Conservation (phyloP, 805 yeast genomes). For the Saccharomyces paradoxus region DNA sequence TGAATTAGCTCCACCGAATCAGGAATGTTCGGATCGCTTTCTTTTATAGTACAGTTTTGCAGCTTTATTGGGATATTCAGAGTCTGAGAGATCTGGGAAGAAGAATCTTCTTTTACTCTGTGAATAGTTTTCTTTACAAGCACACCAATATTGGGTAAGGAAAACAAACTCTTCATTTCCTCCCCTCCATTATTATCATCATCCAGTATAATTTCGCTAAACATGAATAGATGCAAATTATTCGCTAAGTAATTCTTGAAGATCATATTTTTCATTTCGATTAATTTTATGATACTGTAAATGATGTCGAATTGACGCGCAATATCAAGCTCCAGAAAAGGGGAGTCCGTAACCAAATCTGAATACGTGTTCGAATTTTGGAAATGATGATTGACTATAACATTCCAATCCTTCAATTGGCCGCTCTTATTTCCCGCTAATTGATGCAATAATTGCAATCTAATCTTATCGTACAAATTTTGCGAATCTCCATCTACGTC, state of each 20-base stretch:
- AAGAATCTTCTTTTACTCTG: constrained; percentile 4
- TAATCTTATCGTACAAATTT: constrained; percentile 14
- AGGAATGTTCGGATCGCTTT: constrained; percentile 10
- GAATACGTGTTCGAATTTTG: background rate
- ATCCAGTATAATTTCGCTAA: constrained; percentile 13
- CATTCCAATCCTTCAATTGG: constrained; percentile 23
- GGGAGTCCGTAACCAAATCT: constrained; percentile 7
- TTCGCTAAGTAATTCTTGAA: constrained; percentile 25
- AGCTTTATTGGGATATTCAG: constrained; percentile 23
- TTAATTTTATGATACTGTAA: constrained; percentile 21
- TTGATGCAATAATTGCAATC: constrained; percentile 16
- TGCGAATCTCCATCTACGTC: constrained; percentile 3
- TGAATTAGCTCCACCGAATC: constrained; percentile 19
- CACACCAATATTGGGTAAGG: constrained; percentile 22
- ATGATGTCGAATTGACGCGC: constrained; percentile 20
- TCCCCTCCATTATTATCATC: constrained; percentile 5
- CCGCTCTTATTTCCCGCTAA: constrained; percentile 20
- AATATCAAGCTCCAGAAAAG: constrained; percentile 6
- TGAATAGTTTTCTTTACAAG: constrained; percentile 12
- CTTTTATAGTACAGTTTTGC: constrained; percentile 23
- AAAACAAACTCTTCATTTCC: constrained; percentile 7
- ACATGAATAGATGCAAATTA: constrained; percentile 23
- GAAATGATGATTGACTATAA: constrained; percentile 16
- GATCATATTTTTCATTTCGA: constrained; percentile 24
- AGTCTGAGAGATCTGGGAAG: background rate